Evolutionary conservation across 371 early-diverging fungal genomes (phyloP).

Genomic region (Funneliformis caledonium): DNA sequence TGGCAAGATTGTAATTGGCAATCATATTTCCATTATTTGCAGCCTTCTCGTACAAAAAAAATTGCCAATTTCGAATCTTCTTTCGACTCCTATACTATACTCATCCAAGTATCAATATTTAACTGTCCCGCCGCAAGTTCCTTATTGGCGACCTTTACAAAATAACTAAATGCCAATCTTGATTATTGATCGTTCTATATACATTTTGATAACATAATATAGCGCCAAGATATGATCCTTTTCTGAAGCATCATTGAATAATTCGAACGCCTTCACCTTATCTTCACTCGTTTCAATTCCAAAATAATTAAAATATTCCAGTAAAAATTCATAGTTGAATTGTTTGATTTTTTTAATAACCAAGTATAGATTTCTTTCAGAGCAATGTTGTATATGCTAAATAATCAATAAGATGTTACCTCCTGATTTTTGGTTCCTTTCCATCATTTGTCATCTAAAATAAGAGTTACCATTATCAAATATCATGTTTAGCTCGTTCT

Average conservation of each 20-base stretch:
- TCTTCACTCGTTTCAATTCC: background rate
- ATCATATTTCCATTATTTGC: conserved; percentile 67
- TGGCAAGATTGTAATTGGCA: conserved; percentile 80
- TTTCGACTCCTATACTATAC: conserved; percentile 70
- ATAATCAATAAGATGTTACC: background rate
- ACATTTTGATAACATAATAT: conserved; percentile 5
- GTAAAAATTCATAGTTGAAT: background rate
- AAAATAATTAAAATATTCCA: background rate
- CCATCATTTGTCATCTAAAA: background rate
- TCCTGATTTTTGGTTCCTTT: background rate
- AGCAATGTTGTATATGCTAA: too few relatives aligned
- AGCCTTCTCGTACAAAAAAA: conserved; percentile 56
- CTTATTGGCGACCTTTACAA: background rate
- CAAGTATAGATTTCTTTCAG: background rate
- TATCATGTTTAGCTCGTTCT: background rate
- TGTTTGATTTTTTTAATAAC: background rate
- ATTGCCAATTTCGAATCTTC: conserved; percentile 62
- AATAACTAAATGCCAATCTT: background rate
- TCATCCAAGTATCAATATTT: conserved; percentile 53
- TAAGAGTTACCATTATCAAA: background rate
- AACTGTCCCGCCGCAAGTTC: background rate
- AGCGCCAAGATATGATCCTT: background rate
- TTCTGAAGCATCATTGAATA: background rate
- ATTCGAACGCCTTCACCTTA: background rate
- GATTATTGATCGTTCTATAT: background rate